phyloP scores from a whole-genome alignment of 2,329 filamentous ascomycete genomes.

The Neofusicoccum umdonicola region DNA sequence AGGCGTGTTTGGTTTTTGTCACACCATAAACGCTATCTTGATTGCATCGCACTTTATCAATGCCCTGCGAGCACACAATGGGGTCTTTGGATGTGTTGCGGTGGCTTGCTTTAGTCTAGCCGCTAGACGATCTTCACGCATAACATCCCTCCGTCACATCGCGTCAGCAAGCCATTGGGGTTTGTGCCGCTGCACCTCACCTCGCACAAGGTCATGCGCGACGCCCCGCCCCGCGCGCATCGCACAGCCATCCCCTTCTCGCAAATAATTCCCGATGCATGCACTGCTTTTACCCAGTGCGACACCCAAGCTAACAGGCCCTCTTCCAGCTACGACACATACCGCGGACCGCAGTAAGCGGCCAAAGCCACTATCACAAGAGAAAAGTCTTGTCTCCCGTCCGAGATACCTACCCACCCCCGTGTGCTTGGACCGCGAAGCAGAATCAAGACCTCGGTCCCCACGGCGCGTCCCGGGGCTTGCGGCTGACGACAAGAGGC shows the following conservation, averaged over 20 bases:
- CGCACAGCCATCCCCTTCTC: neutral
- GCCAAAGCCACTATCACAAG: neutral
- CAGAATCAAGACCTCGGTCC: neutral
- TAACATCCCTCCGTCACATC: conserved; percentile 9
- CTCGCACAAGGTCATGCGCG: conserved; percentile 10
- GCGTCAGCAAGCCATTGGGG: conserved; percentile 7
- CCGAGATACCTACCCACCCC: neutral
- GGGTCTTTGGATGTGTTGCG: neutral
- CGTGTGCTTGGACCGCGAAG: neutral
- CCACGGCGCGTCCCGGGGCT: neutral
- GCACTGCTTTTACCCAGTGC: neutral
- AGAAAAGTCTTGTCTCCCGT: neutral
- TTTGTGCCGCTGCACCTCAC: neutral
- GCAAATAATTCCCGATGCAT: neutral
- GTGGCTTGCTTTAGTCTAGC: conserved; percentile 13
- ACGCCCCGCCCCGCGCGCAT: conserved; percentile 5
- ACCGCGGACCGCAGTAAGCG: conserved; percentile 19
- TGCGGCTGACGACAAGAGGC: neutral
- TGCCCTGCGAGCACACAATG: neutral
- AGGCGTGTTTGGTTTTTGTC: neutral
- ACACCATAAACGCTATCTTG: neutral
- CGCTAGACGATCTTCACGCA: conserved; percentile 14
- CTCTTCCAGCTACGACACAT: conserved; percentile 16
- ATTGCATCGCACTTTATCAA: conserved; percentile 1
- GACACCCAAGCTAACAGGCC: neutral